These are phyloP conservation scores for Gossypium australe DNA, from an alignment of 345 rosid genomes.

Conservation along the genomic window DNA sequence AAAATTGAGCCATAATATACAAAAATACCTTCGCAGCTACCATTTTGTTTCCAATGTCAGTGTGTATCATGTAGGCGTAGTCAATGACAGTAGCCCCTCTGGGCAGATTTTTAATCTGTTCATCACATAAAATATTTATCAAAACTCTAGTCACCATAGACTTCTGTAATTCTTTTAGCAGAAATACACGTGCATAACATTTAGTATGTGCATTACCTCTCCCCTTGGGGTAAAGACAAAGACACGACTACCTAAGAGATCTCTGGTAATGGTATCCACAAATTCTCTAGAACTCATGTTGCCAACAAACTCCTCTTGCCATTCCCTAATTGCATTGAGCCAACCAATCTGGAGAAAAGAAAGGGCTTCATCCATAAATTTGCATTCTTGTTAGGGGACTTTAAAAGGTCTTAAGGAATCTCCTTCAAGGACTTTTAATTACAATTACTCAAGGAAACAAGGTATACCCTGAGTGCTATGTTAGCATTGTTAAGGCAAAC, in stretches of 20 bases:
- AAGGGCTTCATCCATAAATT: slow-evolving; percentile 23
- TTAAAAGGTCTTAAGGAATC: slow-evolving; percentile 3
- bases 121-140: slow-evolving; percentile 15
- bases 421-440: slow-evolving; percentile 13
- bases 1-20: slow-evolving; percentile 1
- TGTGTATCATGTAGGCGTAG: slow-evolving; percentile 96
- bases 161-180: neutral
- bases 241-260: slow-evolving; percentile 89
- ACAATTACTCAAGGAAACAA: slow-evolving; percentile 17
- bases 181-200: neutral
- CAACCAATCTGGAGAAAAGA: slow-evolving; percentile 68
- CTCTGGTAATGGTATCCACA: slow-evolving; percentile 88
- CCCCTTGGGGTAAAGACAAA: slow-evolving; percentile 91
- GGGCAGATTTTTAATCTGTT: slow-evolving; percentile 89
- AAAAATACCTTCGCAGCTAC: slow-evolving; percentile 86
- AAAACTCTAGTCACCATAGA: slow-evolving; percentile 11
- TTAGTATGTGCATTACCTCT: slow-evolving; percentile 35
- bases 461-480: slow-evolving; percentile 82
- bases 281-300: slow-evolving; percentile 99
- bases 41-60: slow-evolving; percentile 96
- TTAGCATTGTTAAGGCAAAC: slow-evolving; percentile 87
- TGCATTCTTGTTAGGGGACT: slow-evolving; percentile 23
- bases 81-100: slow-evolving; percentile 93
- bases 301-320: slow-evolving; percentile 99
- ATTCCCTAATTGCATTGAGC: slow-evolving; percentile 98